Base-by-base conservation (phyloP, 768 basidiomycete species). In the Mycena polygramma region DNA sequence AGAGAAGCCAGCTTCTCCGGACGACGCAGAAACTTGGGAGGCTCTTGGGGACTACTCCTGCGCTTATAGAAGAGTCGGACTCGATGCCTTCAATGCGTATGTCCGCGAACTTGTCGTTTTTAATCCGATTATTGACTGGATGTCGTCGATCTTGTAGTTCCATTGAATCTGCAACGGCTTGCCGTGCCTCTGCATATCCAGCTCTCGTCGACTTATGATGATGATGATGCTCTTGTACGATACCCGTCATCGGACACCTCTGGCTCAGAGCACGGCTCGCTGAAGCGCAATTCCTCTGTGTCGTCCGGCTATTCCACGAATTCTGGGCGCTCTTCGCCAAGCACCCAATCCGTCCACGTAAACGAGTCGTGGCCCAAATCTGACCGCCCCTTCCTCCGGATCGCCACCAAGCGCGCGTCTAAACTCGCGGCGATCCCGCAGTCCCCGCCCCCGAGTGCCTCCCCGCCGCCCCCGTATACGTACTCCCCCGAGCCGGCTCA, bases 11-110 rank as follows among this genome's bases (percentile, higher is more conserved):
- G 62, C 84, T 92, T 26, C 74, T 89, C 37, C 88, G 89, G 36
- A 85, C 86, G 30, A 86, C 89, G 24, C 87, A 84, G 73, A 92
- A 91, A 79, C 83, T 92, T 24, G 85, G 86, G 24, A 85, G 87
- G 53, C 78, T 92, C 14, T 79, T 92, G 14, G 91, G 91, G 15
- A 81, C 84, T 22, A 86, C 89, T 19, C 91, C 90, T n/a, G 88
- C 86, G 66, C 80, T 91, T 39, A 70, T 88, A 14, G 90, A 91
- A 49, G 72, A 70, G 53, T 61, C 68, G 20, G 68, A 73, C 17
- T 17, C 48, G 7, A 70, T 73, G 72, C 69, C 68, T 51, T 64
- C 62, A 19, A 70, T 54, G 61, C 54, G 72, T 73, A 36, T 11
- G 72, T 52, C 43, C 13, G 2, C 46, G 11, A 0, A 46, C 45